phyloP scores from a whole-genome alignment of 352 stramenopile species.

The Globisporangium uncinulatum region DNA sequence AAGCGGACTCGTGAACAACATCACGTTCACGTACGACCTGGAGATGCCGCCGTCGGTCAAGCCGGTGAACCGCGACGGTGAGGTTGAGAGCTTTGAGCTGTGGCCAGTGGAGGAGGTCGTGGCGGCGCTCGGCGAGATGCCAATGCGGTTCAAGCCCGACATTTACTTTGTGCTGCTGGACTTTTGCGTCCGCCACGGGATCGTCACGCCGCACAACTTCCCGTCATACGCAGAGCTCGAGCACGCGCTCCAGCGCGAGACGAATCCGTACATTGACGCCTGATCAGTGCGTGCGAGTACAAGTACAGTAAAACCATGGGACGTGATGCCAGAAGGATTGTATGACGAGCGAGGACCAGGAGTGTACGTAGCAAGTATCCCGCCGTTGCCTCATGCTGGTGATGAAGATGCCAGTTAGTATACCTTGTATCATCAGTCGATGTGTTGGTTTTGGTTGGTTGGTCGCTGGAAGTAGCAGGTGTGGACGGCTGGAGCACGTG shows the following conservation, averaged over 20 bases:
- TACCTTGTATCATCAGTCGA: too few relatives aligned
- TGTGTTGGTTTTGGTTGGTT: too few relatives aligned
- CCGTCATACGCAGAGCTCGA: slow-evolving; percentile 38
- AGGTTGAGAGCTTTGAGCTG: slow-evolving; percentile 61
- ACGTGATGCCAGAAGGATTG: too few relatives aligned
- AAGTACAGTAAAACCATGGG: too few relatives aligned
- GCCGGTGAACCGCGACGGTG: slow-evolving; percentile 44
- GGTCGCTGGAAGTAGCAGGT: too few relatives aligned
- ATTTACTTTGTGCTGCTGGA: slow-evolving; percentile 38
- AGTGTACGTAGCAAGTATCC: too few relatives aligned
- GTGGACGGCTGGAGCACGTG: too few relatives aligned
- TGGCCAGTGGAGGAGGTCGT: slow-evolving; percentile 36
- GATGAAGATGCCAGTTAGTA: too few relatives aligned
- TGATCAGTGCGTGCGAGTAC: too few relatives aligned
- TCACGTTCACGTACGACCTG: slow-evolving; percentile 66
- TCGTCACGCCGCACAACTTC: slow-evolving; percentile 53
- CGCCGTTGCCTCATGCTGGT: too few relatives aligned
- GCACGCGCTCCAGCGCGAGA: slow-evolving; percentile 18
- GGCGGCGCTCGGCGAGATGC: slow-evolving; percentile 28
- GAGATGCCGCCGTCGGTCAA: slow-evolving; percentile 32
- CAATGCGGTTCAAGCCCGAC: slow-evolving; percentile 65
- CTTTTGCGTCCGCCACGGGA: slow-evolving; percentile 55
- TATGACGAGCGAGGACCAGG: too few relatives aligned
- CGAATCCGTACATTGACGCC: slow-evolving; percentile 10
- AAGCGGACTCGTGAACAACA: slow-evolving; percentile 60